phyloP scores from a whole-genome alignment of 1,284 basidiomycete genomes.

The Marasmius tenuissimus region DNA sequence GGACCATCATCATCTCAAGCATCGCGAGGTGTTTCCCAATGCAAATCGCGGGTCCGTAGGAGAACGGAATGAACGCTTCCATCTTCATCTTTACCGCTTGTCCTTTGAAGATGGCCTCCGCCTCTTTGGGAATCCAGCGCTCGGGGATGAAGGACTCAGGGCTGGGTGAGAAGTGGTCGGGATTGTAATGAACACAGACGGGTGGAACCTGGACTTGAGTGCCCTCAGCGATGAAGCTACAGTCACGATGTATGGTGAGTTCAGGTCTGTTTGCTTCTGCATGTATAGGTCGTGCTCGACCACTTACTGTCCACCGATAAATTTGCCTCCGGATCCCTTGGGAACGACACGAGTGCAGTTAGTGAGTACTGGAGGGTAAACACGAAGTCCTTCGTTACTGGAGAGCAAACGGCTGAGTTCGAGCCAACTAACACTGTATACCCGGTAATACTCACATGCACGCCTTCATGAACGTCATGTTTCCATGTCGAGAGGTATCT shows the following conservation, averaged over 20 bases:
- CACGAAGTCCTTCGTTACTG: conserved; percentile 40
- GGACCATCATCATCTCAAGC: conserved; percentile 3
- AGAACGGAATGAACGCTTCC: conserved; percentile 25
- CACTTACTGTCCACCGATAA: conserved; percentile 30
- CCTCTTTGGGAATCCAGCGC: conserved; percentile 19
- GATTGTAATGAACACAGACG: neutral
- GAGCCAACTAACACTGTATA: neutral
- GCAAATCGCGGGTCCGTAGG: conserved; percentile 24
- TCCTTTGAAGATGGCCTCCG: neutral
- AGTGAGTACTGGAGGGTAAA: conserved; percentile 34
- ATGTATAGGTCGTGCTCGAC: neutral
- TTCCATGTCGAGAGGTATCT: neutral
- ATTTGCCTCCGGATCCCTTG: conserved; percentile 21
- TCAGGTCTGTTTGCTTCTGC: conserved; percentile 2
- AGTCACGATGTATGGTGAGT: neutral
- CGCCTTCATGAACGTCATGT: conserved; percentile 35
- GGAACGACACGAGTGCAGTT: conserved; percentile 30
- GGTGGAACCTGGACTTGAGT: conserved; percentile 3
- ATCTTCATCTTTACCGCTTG: neutral
- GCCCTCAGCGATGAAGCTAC: neutral
- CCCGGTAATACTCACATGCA: conserved; percentile 30
- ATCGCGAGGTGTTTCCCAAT: conserved; percentile 23
- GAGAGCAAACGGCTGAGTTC: neutral
- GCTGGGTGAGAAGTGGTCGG: neutral
- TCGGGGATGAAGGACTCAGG: conserved; percentile 13